Conservation (phyloP, 164 flowering plant species). For the Nymphaea thermarum region DNA sequence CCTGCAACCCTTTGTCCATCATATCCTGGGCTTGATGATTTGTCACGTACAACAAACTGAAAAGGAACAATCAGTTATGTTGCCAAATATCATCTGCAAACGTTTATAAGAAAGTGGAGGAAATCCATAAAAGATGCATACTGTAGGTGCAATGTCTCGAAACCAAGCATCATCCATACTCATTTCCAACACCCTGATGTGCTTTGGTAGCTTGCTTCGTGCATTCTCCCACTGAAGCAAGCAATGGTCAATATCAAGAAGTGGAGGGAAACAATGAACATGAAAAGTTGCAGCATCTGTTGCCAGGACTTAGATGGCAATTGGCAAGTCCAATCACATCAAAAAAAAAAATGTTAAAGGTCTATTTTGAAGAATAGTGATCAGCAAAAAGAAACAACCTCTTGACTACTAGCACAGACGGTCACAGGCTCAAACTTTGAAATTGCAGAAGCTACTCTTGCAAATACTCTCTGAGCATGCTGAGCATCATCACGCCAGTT, state of each 20-base stretch:
- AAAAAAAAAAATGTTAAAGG: too few relatives aligned
- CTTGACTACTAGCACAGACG: constrained; percentile 71
- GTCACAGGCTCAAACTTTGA: constrained; percentile 85
- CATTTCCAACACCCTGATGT: constrained; percentile 76
- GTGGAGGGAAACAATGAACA: not conserved
- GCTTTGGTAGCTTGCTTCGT: constrained; percentile 43
- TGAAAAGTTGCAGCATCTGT: not conserved
- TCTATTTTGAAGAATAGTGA: not conserved
- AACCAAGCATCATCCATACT: constrained; percentile 93
- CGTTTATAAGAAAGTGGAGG: not conserved
- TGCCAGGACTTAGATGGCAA: too few relatives aligned
- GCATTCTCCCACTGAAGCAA: constrained; percentile 69
- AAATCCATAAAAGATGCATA: constrained; percentile 25
- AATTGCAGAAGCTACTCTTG: constrained; percentile 61
- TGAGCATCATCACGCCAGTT: constrained; percentile 72
- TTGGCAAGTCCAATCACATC: too few relatives aligned
- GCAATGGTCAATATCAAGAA: not conserved
- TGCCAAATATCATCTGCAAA: not conserved
- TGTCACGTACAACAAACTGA: constrained; percentile 59
- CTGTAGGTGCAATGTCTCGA: constrained; percentile 92
- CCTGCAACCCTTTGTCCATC: constrained; percentile 49
- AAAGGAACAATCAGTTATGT: not conserved
- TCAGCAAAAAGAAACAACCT: constrained; percentile 31
- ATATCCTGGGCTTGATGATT: constrained; percentile 10
- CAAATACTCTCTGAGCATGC: constrained; percentile 56